A percentile compares a stretch with the other conserved stretches of the same genome.
phyloP scores from a whole-genome alignment of 1,284 basidiomycete species.

The Meripilus lineatus region DNA sequence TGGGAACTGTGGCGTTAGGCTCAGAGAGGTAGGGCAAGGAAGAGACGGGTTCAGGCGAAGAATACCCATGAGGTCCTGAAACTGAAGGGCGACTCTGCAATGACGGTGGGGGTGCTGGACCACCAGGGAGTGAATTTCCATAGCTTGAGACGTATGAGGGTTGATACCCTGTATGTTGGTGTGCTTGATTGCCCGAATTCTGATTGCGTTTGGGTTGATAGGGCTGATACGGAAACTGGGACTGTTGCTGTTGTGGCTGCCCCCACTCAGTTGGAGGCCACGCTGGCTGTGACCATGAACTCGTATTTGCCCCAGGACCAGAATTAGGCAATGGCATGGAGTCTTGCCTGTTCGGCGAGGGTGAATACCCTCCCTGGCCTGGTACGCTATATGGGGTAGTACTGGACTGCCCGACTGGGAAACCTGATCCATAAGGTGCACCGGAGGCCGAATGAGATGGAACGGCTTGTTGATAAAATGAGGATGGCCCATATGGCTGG shows the following conservation, averaged over 20 bases:
- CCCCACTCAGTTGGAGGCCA: slow-evolving; percentile 49
- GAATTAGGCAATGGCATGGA: too few relatives aligned
- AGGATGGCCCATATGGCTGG: slow-evolving; percentile 1
- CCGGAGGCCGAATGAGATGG: not conserved
- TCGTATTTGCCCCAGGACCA: not conserved
- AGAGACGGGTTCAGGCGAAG: too few relatives aligned
- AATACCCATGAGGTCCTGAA: not conserved
- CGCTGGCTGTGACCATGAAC: slow-evolving; percentile 30
- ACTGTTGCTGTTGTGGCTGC: slow-evolving; percentile 8
- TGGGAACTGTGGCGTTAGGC: slow-evolving; percentile 11
- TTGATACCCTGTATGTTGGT: too few relatives aligned
- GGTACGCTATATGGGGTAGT: too few relatives aligned
- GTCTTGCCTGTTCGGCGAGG: too few relatives aligned
- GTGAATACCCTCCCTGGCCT: too few relatives aligned
- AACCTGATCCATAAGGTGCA: too few relatives aligned
- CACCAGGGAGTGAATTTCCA: not conserved
- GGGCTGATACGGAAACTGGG: slow-evolving; percentile 20
- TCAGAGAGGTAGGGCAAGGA: slow-evolving; percentile 2
- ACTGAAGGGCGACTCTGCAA: not conserved
- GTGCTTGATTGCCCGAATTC: too few relatives aligned
- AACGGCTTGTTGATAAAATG: not conserved
- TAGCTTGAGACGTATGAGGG: too few relatives aligned
- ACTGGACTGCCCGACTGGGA: too few relatives aligned
- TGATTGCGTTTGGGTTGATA: too few relatives aligned
- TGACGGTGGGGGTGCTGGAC: not conserved